Conservation (phyloP, 371 early-diverging fungal species). For the Lichtheimia corymbifera region DNA sequence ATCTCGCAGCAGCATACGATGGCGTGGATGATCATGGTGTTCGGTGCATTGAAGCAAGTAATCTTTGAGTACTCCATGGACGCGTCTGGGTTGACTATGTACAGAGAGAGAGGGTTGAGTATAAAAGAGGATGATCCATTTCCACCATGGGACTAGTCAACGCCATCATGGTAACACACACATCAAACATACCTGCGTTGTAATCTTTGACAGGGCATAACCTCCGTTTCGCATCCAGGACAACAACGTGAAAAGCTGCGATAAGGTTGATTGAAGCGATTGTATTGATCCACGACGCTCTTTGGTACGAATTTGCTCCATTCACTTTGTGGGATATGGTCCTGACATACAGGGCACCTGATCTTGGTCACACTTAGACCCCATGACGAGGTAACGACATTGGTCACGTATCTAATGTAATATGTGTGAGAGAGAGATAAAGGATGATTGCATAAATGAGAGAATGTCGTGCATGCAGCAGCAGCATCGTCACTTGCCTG, state of each 20-base stretch:
- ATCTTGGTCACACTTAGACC: slow-evolving; percentile 66
- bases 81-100: slow-evolving; percentile 3
- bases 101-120: too few species aligned
- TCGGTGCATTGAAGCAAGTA: not conserved
- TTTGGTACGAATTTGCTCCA: slow-evolving; percentile 58
- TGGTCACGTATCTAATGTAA: slow-evolving; percentile 58
- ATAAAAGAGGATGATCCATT: not conserved
- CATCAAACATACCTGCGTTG: not conserved
- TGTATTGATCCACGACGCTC: slow-evolving; percentile 48
- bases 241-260: slow-evolving; percentile 65
- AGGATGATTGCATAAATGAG: not conserved
- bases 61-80: not conserved
- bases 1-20: slow-evolving; percentile 6
- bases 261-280: slow-evolving; percentile 65
- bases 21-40: not conserved
- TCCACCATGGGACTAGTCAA: not conserved
- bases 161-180: not conserved
- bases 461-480: not conserved
- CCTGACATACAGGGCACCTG: slow-evolving; percentile 61
- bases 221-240: slow-evolving; percentile 60
- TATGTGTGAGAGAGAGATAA: too few species aligned
- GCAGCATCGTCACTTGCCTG: slow-evolving; percentile 37
- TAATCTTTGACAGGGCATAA: slow-evolving; percentile 35
- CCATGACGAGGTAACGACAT: slow-evolving; percentile 70
- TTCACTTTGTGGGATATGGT: slow-evolving; percentile 55